Base-by-base conservation (phyloP, 441 rosid species). In the Erodium moschatum region DNA sequence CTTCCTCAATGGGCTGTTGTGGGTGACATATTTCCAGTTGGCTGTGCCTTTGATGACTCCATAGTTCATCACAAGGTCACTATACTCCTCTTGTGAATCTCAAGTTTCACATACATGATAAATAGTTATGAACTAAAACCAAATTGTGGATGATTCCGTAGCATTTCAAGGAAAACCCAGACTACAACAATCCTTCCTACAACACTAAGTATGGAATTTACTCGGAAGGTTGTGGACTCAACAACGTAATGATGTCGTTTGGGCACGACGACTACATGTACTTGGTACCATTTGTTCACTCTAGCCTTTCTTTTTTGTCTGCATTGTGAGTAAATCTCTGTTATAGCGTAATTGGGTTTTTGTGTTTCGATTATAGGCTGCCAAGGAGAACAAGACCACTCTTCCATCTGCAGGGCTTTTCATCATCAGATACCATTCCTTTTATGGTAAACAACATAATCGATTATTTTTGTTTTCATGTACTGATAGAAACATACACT, bases 1-100 rank as follows among this genome's bases (percentile, higher is more conserved):
- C 93, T 88, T 69, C 96, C 96, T 67, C 98, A 92, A 66, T 92
- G 98, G 98, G 96, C 96, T 70, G 92, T 86, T 72, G 42, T 9
- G 88, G 97, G 97, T 2, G 96, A 92, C 67, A 92, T 96, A 50
- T 88, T 84, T 69, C 97, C 97, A 35, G 80, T 92, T 27, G 97
- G 96, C 3, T 91, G 97, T 77, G 89, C 27, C 27, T 24, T 24
- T 24, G 27, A 24, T 24, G 27, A 24, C 27, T 69, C 91, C 62
- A 85, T 75, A 76, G 75, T 92, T 65, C 92, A 89, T 74, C 75
- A 86, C 88, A 88, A 85, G 96, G 97, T 91, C 3, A 19, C 8
- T 60, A 11, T 19, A 24, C 27, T 24, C 2, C 27, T 24, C 27
- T 24, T 24, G 27, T 24, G 27, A 24, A 24, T 24, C 27, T 24